Percentiles rank a stretch among this genome's conserved stretches.
phyloP scores from a whole-genome alignment of 2,329 filamentous ascomycete species.

The Fusarium domesticum region DNA sequence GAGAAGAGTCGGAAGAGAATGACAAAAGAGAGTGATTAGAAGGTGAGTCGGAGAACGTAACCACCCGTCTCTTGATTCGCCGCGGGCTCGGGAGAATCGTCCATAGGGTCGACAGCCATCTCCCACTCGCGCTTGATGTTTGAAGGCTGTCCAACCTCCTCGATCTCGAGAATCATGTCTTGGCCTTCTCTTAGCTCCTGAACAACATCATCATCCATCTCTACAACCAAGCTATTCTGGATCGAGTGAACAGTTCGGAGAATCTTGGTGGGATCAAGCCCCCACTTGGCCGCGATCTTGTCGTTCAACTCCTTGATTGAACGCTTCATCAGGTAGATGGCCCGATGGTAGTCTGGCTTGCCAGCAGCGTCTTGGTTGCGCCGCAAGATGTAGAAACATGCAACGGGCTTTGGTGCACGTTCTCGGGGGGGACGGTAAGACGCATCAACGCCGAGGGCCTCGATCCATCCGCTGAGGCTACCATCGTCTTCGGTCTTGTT shows the following conservation, averaged over 20 bases:
- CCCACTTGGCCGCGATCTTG: constrained; percentile 74
- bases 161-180: constrained; percentile 77
- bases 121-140: constrained; percentile 57
- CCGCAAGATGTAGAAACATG: constrained; percentile 80
- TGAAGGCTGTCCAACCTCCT: constrained; percentile 38
- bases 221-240: constrained; percentile 71
- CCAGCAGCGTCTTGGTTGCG: constrained; percentile 49
- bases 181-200: constrained; percentile 82
- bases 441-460: constrained; percentile 85
- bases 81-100: constrained; percentile 22
- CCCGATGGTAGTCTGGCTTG: constrained; percentile 68
- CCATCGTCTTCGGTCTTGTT: constrained; percentile 58
- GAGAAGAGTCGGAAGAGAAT: constrained; percentile 1
- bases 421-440: constrained; percentile 78
- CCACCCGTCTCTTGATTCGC: constrained; percentile 27
- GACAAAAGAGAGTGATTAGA: constrained; percentile 32
- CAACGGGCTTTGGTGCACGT: constrained; percentile 66
- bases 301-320: constrained; percentile 71
- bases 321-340: constrained; percentile 79
- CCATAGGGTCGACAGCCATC: constrained; percentile 54
- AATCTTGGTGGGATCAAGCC: constrained; percentile 70
- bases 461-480: constrained; percentile 77
- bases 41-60: constrained; percentile 47
- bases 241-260: constrained; percentile 70
- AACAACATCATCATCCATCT: constrained; percentile 88